Conservation (phyloP, 2,329 filamentous ascomycete genomes). For the Bimuria novae-zelandiae region DNA sequence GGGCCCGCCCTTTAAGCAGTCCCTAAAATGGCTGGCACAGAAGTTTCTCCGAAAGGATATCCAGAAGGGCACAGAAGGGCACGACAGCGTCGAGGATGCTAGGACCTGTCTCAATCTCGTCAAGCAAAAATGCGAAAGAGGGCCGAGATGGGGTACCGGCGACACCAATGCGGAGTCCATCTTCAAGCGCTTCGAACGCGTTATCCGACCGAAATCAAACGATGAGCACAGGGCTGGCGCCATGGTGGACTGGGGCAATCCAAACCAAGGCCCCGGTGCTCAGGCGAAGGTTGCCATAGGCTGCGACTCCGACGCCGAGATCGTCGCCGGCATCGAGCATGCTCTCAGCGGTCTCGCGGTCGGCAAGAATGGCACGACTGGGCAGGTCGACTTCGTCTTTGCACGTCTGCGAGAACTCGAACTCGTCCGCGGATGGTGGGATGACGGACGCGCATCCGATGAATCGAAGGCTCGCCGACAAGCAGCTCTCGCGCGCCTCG, state of each 20-base stretch:
- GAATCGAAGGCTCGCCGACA: constrained; percentile 38
- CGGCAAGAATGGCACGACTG: constrained; percentile 49
- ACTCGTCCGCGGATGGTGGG: constrained; percentile 64
- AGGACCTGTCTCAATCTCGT: constrained; percentile 86
- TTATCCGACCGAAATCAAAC: constrained; percentile 56
- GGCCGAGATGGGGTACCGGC: constrained; percentile 79
- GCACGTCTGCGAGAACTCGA: constrained; percentile 66
- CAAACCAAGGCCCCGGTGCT: constrained; percentile 63
- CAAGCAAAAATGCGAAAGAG: constrained; percentile 94
- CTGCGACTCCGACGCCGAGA: constrained; percentile 61
- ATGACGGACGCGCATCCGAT: constrained; percentile 51
- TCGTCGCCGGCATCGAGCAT: constrained; percentile 61
- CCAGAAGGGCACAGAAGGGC: constrained; percentile 78
- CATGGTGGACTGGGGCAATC: constrained; percentile 89
- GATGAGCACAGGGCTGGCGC: constrained; percentile 59
- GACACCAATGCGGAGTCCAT: constrained; percentile 84
- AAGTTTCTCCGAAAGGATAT: constrained; percentile 88
- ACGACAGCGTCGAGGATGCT: constrained; percentile 94
- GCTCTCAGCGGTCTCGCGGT: constrained; percentile 55
- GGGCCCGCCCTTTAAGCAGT: constrained; percentile 86
- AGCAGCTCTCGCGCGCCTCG: constrained; percentile 31
- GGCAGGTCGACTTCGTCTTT: constrained; percentile 67
- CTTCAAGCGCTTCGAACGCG: constrained; percentile 73
- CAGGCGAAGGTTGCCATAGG: constrained; percentile 61
- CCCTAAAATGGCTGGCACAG: constrained; percentile 84